Evolutionary conservation across 2,329 filamentous ascomycete species (phyloP).

Genomic region (Aspergillus spinulosporus): DNA sequence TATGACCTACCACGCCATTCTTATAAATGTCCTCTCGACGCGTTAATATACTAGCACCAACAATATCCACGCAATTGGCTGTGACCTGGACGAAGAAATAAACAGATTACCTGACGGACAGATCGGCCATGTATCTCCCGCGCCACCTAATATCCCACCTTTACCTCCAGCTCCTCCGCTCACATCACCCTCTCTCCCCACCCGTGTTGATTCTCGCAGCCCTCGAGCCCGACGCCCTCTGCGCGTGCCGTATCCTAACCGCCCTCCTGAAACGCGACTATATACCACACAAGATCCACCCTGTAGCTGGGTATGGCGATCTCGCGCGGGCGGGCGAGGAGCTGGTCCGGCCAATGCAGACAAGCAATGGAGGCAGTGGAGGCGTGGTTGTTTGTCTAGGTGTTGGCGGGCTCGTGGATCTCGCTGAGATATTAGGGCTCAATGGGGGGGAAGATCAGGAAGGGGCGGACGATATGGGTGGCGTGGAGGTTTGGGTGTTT

Average conservation of each 20-base stretch:
- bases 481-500: conserved; percentile 93
- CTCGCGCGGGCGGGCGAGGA: conserved; percentile 76
- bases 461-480: conserved; percentile 64
- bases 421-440: conserved; percentile 76
- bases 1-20: conserved; percentile 3
- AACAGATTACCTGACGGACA: neutral
- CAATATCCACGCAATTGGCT: neutral
- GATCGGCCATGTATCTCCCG: conserved; percentile 83
- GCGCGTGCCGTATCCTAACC: conserved; percentile 91
- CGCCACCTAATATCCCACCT: conserved; percentile 84
- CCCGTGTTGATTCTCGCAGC: conserved; percentile 89
- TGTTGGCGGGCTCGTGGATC: conserved; percentile 85
- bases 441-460: conserved; percentile 59
- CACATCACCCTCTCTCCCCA: conserved; percentile 82
- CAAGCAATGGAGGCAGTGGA: conserved; percentile 76
- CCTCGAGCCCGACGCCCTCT: conserved; percentile 92
- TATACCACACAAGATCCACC: conserved; percentile 95
- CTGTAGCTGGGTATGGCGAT: conserved; percentile 88
- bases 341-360: conserved; percentile 82
- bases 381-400: conserved; percentile 91
- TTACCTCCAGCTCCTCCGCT: conserved; percentile 83
- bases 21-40: conserved; percentile 15
- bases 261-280: conserved; percentile 95
- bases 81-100: neutral
- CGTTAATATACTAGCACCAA: conserved; percentile 1